Base-by-base conservation (phyloP, 768 basidiomycete genomes). In the Kwoniella sp. region DNA sequence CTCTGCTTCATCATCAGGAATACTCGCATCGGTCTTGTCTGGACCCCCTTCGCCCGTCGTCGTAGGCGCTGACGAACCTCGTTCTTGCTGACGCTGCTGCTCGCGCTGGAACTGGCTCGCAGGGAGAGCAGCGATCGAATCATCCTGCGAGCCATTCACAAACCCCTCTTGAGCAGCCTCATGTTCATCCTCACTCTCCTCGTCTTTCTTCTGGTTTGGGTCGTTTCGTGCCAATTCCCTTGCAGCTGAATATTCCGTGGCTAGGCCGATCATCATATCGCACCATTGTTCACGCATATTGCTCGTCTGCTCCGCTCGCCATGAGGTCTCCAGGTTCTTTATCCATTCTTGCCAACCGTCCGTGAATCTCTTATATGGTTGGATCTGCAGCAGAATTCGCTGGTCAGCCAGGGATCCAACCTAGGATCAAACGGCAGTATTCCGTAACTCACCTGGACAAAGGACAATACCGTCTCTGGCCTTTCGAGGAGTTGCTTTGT, bases 401-500 rank as follows among this genome's bases (percentile, higher is more conserved):
- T n/a, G n/a, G n/a, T n/a, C n/a, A n/a, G n/a, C n/a, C n/a, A n/a
- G n/a, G n/a, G 7, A 33, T 33, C 33, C 33, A 6, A 6, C 13
- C 13, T 13, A 15, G 17, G 17, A 19, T 44, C 40, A 15, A 9
- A 19, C 4, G 17, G 40, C 10, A 3, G 3, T 9, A 49, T 22
- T 49, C 10, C 40, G 17, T 19, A 9, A 25, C 48, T 49, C 22
- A 76, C 74, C 54, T 72, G 58, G 51, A 91, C 88, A 30, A 83
- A 79, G 9, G 82, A 67, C 56, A 83, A 81, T 61, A 87, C 85
- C 19, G 80, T 74, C 0, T 78, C 72, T 0, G 91, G 89, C 57
- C 88, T 80, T 8, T 75, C 80, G 79, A 96, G 85, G 74, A 98
- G 90, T 0, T 85, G 86, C 69, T 87, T 83, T 8, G 88, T 89